Base-by-base conservation (phyloP, 768 basidiomycete genomes). In the Hypholoma sublateritium region DNA sequence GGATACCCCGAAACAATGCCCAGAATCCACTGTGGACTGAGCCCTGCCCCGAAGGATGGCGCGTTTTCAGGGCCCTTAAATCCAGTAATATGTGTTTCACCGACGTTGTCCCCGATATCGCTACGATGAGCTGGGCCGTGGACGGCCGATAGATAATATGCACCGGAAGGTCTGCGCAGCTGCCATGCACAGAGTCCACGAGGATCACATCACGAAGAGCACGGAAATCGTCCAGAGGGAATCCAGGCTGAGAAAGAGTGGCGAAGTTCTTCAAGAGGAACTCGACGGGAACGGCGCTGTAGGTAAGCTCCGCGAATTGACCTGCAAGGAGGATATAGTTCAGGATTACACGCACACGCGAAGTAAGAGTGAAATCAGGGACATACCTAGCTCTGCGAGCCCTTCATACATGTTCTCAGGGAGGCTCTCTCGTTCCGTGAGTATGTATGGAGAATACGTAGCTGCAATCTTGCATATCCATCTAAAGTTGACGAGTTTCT, bases 21-120 rank as follows among this genome's bases (percentile, higher is more conserved):
- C 80, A 85, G 63, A 86, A 85, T 2, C 84, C 84, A 12, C 76
- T 68, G 63, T 86, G 85, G 19, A 84, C 80, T 3, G 57, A 53
- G 9, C 77, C 75, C 9, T 65, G 59, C 39, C 69, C 69, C 28
- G 74, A 74, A 5, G 74, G 78, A 61, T 82, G 78, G 0, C 65
- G 56, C 28, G 67, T 67, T 58, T 72, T 72, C 24, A 75, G 66
- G 24, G 72, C 67, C 17, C 77, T 70, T 19, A 85, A 45, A 65
- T 85, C 81, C 50, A 81, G 74, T 16, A 82, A 59, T 6, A 77
- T 77, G 53, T 83, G 83, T 50, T 62, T 62, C 8, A 72, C 36
- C 2, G 72, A 72, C 9, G 74, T 67, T 0, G 83, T 85, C 6
- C 84, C 84, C 17, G 78, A 76, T 60, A 84, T 78, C 1, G 79